Base-by-base conservation (phyloP, 768 basidiomycete species). In the Lentinula raphanica region DNA sequence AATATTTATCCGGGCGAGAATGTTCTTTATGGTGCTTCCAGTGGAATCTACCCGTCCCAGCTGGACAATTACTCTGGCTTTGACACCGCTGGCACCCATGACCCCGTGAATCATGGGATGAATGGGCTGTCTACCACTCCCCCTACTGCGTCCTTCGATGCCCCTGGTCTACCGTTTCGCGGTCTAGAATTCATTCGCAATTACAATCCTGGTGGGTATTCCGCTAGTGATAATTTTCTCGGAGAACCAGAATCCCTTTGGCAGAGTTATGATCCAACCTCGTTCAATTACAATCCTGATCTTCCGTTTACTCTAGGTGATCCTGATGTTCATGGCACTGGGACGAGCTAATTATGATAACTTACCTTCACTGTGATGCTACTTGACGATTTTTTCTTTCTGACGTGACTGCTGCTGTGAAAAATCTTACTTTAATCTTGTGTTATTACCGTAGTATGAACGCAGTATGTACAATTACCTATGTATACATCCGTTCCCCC, bases 141-240 rank as follows among this genome's bases (percentile, higher is more conserved):
- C 2, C 81, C 86, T 12, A 80, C 78, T 5, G 70, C 87, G n/a
- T 76, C 79, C 3, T 91, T 91, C 67, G 76, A 85, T 61, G 83
- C 83, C 8, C 77, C 85, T 23, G 89, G 89, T 38, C 75, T 92
- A n/a, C 92, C 90, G 1, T 94, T 93, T 76, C 80, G 84, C 29
- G 92, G 90, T 9, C 76, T 93, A 31, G 92, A 94, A 64, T 94
- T 83, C 64, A 86, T 94, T 65, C 83, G 88, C 64, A 92, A 90
- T 65, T 92, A 87, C 67, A 78, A 76, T 63, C 78, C 84, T 50
- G 79, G 80, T 69, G 75, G 76, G 60, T 77, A 77, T 39, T 79
- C 83, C 51, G 79, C 79, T 69, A 75, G 76, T 60, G 77, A 77
- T 35, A 82, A 79, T 68, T 69, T 71, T 23, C 64, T 71, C 19